These are phyloP conservation scores for Pulveroboletus sp. DNA, from an alignment of 768 basidiomycete genomes.

Conservation along the genomic window DNA sequence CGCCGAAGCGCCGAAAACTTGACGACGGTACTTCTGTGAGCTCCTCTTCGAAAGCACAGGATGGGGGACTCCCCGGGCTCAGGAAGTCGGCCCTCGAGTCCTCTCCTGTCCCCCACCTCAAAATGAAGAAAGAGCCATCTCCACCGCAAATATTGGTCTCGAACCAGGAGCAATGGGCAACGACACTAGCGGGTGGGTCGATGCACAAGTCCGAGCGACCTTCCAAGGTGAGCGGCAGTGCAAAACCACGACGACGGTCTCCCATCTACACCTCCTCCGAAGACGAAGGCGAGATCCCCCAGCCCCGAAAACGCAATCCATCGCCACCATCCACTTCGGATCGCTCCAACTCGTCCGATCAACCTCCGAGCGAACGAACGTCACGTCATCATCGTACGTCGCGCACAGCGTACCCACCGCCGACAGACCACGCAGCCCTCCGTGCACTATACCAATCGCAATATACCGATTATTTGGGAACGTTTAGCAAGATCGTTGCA, in stretches of 20 bases:
- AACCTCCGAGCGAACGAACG: slow-evolving; percentile 8
- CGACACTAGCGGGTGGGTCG: neutral
- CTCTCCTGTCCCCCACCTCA: slow-evolving; percentile 24
- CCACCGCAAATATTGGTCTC: slow-evolving; percentile 15
- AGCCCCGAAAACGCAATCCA: slow-evolving; percentile 22
- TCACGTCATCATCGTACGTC: slow-evolving; percentile 24
- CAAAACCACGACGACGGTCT: slow-evolving; percentile 47
- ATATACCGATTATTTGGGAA: slow-evolving; percentile 48
- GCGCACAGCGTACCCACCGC: slow-evolving; percentile 33
- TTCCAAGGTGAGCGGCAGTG: slow-evolving; percentile 12
- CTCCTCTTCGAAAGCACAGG: slow-evolving; percentile 17
- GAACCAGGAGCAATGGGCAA: slow-evolving; percentile 11
- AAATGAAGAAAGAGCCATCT: slow-evolving; percentile 37
- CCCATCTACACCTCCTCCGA: slow-evolving; percentile 67
- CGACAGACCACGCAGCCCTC: slow-evolving; percentile 47
- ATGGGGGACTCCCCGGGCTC: slow-evolving; percentile 21
- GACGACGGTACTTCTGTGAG: slow-evolving; percentile 30
- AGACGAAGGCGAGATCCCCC: slow-evolving; percentile 45
- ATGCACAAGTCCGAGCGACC: slow-evolving; percentile 18
- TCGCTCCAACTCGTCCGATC: slow-evolving; percentile 21
- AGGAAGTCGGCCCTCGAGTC: slow-evolving; percentile 36
- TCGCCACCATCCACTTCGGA: slow-evolving; percentile 28
- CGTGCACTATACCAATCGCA: slow-evolving; percentile 48
- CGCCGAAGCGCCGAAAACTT: slow-evolving; percentile 41
- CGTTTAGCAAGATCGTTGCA: slow-evolving; percentile 42